A percentile compares a stretch with the other conserved stretches of the same genome.
These are phyloP conservation scores for Sclerotiophoma versabilis DNA, from an alignment of 2,329 filamentous ascomycete genomes.

Conservation along the genomic window DNA sequence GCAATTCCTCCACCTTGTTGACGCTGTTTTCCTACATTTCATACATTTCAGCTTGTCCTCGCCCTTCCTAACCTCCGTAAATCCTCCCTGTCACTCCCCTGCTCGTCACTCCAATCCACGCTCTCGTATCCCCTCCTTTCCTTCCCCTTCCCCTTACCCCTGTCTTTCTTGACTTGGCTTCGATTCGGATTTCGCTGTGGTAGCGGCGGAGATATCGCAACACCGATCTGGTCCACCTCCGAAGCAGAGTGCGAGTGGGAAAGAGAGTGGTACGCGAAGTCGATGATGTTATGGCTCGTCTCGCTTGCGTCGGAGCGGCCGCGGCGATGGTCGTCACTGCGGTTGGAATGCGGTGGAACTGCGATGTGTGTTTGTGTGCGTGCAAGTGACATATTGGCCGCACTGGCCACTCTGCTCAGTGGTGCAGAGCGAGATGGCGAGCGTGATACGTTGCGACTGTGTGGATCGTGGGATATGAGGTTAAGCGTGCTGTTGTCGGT, in stretches of 20 bases:
- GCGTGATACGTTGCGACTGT: constrained; percentile 1
- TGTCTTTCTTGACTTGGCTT: neutral
- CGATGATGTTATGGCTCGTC: neutral
- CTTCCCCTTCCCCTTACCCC: neutral
- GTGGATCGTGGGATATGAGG: neutral
- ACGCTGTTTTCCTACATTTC: too few relatives aligned
- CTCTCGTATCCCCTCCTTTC: neutral
- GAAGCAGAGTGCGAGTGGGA: neutral
- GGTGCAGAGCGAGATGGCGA: constrained; percentile 2
- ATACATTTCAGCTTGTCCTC: neutral
- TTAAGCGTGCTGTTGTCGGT: constrained; percentile 5
- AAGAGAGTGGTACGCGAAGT: neutral
- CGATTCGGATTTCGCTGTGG: neutral
- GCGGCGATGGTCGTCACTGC: neutral
- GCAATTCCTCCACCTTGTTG: too few relatives aligned
- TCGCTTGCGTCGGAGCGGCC: neutral
- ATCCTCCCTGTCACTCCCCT: neutral
- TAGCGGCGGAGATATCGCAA: constrained; percentile 3
- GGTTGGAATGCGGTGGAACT: neutral
- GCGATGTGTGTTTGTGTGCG: neutral
- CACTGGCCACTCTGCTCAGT: constrained; percentile 6
- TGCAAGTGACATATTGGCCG: neutral
- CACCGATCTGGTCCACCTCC: neutral
- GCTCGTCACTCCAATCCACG: neutral
- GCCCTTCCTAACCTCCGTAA: neutral